A percentile compares a stretch with the other conserved stretches of the same genome.
These are phyloP conservation scores for Chaetomium tenue DNA, from an alignment of 495 filamentous ascomycete species.

Conservation along the genomic window DNA sequence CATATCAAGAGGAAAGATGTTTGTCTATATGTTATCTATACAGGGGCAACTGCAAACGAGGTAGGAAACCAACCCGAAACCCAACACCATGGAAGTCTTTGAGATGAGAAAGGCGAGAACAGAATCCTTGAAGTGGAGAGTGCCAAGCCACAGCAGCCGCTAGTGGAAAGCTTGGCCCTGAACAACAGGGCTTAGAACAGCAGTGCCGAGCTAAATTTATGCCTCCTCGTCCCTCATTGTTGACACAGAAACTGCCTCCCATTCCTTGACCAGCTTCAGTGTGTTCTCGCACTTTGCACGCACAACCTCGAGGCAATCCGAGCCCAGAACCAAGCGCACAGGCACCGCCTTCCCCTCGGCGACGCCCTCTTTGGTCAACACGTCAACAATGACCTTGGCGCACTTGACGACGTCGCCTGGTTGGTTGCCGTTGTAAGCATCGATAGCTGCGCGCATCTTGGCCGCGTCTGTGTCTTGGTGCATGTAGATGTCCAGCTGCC, in stretches of 20 bases:
- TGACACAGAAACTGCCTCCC: slow-evolving; percentile 33
- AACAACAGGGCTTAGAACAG: too few relatives aligned
- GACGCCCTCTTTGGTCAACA: slow-evolving; percentile 42
- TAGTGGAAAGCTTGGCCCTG: too few relatives aligned
- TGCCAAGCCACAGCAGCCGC: too few relatives aligned
- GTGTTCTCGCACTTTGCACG: slow-evolving; percentile 36
- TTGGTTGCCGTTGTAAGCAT: slow-evolving; percentile 37
- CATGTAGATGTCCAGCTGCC: slow-evolving; percentile 25
- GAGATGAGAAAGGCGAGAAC: too few relatives aligned
- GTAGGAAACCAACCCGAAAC: too few relatives aligned
- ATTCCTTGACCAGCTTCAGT: slow-evolving; percentile 37
- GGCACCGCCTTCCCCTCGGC: slow-evolving; percentile 37
- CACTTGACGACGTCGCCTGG: slow-evolving; percentile 48
- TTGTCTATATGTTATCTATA: too few relatives aligned
- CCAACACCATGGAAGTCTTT: too few relatives aligned
- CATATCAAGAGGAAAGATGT: too few relatives aligned
- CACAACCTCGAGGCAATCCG: slow-evolving; percentile 35
- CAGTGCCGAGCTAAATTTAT: neutral
- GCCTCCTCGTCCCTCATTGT: slow-evolving; percentile 7
- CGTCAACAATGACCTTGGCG: slow-evolving; percentile 47
- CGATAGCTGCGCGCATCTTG: slow-evolving; percentile 25
- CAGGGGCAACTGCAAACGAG: too few relatives aligned
- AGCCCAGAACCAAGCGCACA: slow-evolving; percentile 36
- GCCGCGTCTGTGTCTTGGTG: slow-evolving; percentile 33
- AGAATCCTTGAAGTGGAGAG: too few relatives aligned